Conservation (phyloP, 495 filamentous ascomycete genomes). For the Aspergillus affinis region DNA sequence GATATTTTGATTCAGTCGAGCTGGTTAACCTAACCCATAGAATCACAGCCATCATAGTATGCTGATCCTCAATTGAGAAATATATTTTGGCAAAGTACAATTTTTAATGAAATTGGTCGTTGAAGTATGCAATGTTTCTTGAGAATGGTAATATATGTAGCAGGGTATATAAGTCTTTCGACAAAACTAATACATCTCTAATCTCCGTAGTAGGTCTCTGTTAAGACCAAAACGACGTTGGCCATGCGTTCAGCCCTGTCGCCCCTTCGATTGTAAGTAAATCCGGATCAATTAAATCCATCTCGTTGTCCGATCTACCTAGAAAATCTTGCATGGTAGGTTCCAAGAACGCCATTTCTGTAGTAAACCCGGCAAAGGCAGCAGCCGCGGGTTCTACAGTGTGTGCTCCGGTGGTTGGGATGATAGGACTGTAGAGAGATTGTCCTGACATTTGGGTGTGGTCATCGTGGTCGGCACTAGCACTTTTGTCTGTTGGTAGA, state of each 20-base stretch:
- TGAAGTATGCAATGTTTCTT: no score
- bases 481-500: background rate
- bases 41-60: no score
- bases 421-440: background rate
- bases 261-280: conserved; percentile 7
- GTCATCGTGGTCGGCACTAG: background rate
- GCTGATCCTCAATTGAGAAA: no score
- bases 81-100: no score
- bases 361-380: conserved; percentile 8
- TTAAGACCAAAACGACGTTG: conserved; percentile 8
- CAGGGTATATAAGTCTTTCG: no score
- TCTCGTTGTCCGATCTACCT: conserved; percentile 13
- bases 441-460: conserved; percentile 2
- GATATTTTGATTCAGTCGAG: no score
- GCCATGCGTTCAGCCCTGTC: conserved; percentile 9
- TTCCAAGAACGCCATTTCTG: conserved; percentile 32
- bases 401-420: background rate
- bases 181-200: no score
- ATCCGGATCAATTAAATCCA: conserved; percentile 11
- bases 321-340: conserved; percentile 35
- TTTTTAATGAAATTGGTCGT: no score
- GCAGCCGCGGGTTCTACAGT: background rate
- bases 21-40: no score
- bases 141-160: no score
- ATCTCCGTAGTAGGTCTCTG: no score